A percentile compares a stretch with the other conserved stretches of the same genome.
Evolutionary conservation across 768 basidiomycete genomes (phyloP).

Genomic region (Pisolithus marmoratus): DNA sequence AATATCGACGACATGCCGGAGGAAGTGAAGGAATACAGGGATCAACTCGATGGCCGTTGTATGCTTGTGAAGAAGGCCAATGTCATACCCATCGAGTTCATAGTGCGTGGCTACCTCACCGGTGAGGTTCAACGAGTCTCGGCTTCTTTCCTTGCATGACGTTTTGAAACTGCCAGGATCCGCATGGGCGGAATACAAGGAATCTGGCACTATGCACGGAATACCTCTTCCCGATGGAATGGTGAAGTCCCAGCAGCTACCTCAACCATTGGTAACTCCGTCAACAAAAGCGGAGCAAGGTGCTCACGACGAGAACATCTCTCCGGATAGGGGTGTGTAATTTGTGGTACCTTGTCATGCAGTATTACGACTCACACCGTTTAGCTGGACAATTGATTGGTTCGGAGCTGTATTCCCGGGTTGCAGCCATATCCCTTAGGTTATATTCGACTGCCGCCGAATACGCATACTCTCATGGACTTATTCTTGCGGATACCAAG

Average conservation of each 20-base stretch:
- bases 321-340: conserved; percentile 63
- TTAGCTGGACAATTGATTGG: conserved; percentile 66
- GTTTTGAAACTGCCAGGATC: conserved; percentile 54
- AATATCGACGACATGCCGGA: conserved; percentile 77
- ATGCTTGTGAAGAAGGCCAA: conserved; percentile 91
- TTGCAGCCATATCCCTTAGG: conserved; percentile 56
- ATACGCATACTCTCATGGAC: conserved; percentile 65
- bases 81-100: conserved; percentile 89
- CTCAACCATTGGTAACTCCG: conserved; percentile 86
- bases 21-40: conserved; percentile 66
- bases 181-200: conserved; percentile 92
- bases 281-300: conserved; percentile 96
- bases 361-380: background rate
- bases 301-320: conserved; percentile 93
- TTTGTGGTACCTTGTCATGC: background rate
- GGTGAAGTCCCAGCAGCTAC: conserved; percentile 80
- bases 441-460: conserved; percentile 72
- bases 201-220: conserved; percentile 81
- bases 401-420: conserved; percentile 50
- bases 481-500: conserved; percentile 97
- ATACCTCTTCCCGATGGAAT: conserved; percentile 69
- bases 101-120: conserved; percentile 95
- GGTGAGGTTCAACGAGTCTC: conserved; percentile 42
- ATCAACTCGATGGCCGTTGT: conserved; percentile 73
- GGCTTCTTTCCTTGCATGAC: background rate